Base-by-base conservation (phyloP, 495 filamentous ascomycete genomes). In the Pyrenopolyporus hunteri region DNA sequence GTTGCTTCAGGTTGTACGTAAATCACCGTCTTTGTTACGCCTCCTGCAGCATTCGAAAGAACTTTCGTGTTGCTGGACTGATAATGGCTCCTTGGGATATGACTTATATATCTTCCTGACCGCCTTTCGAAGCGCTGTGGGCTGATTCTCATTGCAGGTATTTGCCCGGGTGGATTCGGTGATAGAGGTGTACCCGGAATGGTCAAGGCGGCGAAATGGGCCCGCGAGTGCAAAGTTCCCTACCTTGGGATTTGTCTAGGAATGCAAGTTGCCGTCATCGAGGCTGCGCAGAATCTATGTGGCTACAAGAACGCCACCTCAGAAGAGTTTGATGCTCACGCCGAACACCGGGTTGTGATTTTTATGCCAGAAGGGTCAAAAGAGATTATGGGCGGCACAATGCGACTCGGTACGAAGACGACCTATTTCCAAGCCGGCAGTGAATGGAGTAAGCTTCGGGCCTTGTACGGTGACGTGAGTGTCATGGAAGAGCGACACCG, bases 241-340 rank as follows among this genome's bases (percentile, higher is more conserved):
- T 97, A 88, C 76, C 82, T 98, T 6, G 93, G 94, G 48, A 89
- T 98, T 52, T 98, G 94, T 73, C 84, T 98, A 11, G 94, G 94
- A 31, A 90, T 98, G 86, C 94, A 98, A 72, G 78, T 97, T 31
- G 93, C 94, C 13, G 92, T 97, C 11, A 89, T 97, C 59, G 93
- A 98, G 68, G 90, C 83, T 57, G 90, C 90, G n/a, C 83, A 89
- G 29, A 83, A 92, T 56, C 76, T 91, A 7, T 87, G 82, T 76
- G 83, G 78, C 22, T 75, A 89, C 35, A 57, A 73, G 5, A 74
- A 78, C 43, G 91, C 89, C 2, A 81, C 78, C 9, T 88, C 83
- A 20, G 83, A 82, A 32, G 91, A 96, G 69, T 81, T 94, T 48
- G 70, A 86, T 53, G 75, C 78, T 0, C 53, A 75, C 2, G 78